Conservation (phyloP, 306 rosid species). For the Cyamopsis tetragonoloba region DNA sequence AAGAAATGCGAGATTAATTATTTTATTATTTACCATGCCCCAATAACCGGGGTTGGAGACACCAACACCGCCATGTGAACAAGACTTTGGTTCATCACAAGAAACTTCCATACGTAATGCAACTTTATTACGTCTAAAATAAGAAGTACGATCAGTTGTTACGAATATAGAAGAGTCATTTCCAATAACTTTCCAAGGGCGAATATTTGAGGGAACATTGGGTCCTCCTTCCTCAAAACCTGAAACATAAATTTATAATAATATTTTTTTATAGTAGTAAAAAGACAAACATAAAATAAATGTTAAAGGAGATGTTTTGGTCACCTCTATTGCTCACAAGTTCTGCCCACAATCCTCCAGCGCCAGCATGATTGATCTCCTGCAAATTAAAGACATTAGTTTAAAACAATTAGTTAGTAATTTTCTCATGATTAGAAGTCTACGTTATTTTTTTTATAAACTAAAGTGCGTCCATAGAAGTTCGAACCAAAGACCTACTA, state of each 20-base stretch:
- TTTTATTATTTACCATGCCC: slow-evolving; percentile 56
- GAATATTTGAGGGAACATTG: slow-evolving; percentile 54
- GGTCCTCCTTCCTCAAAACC: slow-evolving; percentile 86
- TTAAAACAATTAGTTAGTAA: too few relatives aligned
- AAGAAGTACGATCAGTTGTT: slow-evolving; percentile 62
- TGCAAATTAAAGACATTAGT: too few relatives aligned
- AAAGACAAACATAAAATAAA: background rate
- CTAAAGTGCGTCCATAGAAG: too few relatives aligned
- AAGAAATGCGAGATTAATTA: background rate
- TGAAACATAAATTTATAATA: slow-evolving; percentile 14
- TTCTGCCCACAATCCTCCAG: slow-evolving; percentile 84
- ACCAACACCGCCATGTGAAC: slow-evolving; percentile 70
- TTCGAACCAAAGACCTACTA: too few relatives aligned
- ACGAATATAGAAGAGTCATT: slow-evolving; percentile 43
- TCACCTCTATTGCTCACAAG: slow-evolving; percentile 67
- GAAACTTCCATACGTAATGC: slow-evolving; percentile 60
- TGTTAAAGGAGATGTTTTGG: background rate
- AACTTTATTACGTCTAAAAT: slow-evolving; percentile 58
- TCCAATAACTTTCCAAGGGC: slow-evolving; percentile 69
- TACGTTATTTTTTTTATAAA: too few relatives aligned
- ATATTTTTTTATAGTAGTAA: too few relatives aligned
- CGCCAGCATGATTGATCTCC: slow-evolving; percentile 91
- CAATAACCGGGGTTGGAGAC: slow-evolving; percentile 77
- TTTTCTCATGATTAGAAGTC: too few relatives aligned
- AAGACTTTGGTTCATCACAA: slow-evolving; percentile 43